A percentile compares a stretch with the other conserved stretches of the same genome.
Conservation (phyloP, 176 grass and related monocot genomes). For the Miscanthus lutarioriparius region DNA sequence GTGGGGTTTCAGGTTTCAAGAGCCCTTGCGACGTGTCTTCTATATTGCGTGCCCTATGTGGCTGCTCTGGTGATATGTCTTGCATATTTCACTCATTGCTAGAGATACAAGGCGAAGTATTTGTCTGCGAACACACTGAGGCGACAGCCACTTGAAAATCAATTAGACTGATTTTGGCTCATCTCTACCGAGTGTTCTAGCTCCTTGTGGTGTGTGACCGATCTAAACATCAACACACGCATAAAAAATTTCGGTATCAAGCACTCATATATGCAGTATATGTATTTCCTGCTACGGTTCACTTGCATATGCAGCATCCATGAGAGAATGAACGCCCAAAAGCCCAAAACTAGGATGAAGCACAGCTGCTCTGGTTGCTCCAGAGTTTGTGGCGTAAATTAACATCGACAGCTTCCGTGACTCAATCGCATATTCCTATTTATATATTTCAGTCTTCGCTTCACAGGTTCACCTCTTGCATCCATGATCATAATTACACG, state of each 20-base stretch:
- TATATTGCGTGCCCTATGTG: too few relatives aligned
- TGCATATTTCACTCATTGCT: too few relatives aligned
- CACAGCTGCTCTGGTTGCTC: too few relatives aligned
- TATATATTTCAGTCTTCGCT: not conserved
- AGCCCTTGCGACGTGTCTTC: too few relatives aligned
- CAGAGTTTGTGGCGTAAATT: not conserved
- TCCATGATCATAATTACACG: not conserved
- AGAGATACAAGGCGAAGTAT: too few relatives aligned
- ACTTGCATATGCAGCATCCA: not conserved
- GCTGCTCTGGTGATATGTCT: too few relatives aligned
- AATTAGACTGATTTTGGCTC: too few relatives aligned
- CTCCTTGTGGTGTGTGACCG: too few relatives aligned
- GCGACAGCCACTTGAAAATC: too few relatives aligned
- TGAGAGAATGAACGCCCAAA: not conserved
- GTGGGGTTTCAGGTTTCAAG: too few relatives aligned
- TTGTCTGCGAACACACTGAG: too few relatives aligned
- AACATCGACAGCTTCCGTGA: not conserved
- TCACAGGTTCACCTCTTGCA: not conserved
- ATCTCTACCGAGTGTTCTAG: too few relatives aligned
- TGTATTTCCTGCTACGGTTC: not conserved
- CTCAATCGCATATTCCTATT: not conserved
- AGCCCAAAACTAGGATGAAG: not conserved
- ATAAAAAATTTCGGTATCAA: not conserved
- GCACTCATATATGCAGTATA: not conserved
- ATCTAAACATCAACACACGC: not conserved